These are phyloP conservation scores for Chaetomium globosum DNA, from an alignment of 2,329 filamentous ascomycete genomes.

Conservation along the genomic window DNA sequence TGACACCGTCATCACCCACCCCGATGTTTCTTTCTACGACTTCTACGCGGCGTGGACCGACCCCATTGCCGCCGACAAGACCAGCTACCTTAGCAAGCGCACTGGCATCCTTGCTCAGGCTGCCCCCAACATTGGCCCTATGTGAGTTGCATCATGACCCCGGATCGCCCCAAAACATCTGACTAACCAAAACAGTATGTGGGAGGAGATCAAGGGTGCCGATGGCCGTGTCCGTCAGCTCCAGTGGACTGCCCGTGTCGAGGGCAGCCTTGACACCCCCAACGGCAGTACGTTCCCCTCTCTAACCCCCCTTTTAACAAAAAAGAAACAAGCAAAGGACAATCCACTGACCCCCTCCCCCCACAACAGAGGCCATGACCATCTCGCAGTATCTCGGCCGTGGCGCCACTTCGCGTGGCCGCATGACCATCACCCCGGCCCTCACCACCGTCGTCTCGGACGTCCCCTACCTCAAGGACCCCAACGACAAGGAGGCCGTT, in stretches of 20 bases:
- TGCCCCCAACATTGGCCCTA: constrained; percentile 65
- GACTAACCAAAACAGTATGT: constrained; percentile 44
- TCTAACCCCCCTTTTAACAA: not conserved
- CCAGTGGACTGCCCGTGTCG: constrained; percentile 68
- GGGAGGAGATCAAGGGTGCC: constrained; percentile 58
- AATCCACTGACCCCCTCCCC: not conserved
- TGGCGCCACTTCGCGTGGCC: constrained; percentile 59
- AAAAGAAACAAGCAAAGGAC: not conserved
- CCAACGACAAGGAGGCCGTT: constrained; percentile 60
- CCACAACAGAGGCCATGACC: constrained; percentile 38
- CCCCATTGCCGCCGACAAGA: constrained; percentile 49
- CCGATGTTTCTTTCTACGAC: constrained; percentile 60
- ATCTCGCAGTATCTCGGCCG: constrained; percentile 55
- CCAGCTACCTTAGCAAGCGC: constrained; percentile 51
- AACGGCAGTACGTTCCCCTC: constrained; percentile 33
- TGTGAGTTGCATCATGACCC: constrained; percentile 43
- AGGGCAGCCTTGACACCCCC: constrained; percentile 52
- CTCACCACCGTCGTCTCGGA: constrained; percentile 59
- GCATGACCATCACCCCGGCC: constrained; percentile 58
- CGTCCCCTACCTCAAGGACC: constrained; percentile 57
- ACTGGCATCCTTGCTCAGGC: constrained; percentile 65
- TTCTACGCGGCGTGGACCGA: constrained; percentile 63
- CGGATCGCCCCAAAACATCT: not conserved
- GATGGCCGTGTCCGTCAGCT: constrained; percentile 66
- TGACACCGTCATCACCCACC: constrained; percentile 50